Evolutionary conservation across 2,329 filamentous ascomycete genomes (phyloP), one percentile per base, ranked within the genome.

Genomic region (Cladosporium sphaerospermum): DNA sequence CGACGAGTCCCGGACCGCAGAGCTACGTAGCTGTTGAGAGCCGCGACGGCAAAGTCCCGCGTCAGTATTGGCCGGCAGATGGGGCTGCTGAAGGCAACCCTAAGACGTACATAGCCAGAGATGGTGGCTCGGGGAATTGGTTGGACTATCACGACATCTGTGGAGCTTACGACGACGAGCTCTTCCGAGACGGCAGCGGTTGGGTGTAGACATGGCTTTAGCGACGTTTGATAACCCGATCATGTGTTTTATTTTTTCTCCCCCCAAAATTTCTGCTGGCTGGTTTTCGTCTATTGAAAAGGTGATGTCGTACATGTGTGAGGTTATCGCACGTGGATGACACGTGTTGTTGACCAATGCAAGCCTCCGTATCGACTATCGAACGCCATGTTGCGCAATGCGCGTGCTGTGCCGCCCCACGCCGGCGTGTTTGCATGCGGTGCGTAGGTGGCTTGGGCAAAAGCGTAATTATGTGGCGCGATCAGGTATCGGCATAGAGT

Each of bases 131-230:
- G 68, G 31, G 67, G 62, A 13, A 65, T 66, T 78, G 75, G 74
- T 56, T 76, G 36, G 62, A 64, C 2, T 74, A 74, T 56, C 65
- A 66, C 7, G 71, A 75, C 14, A 64, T 77, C 3, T 78, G 75
- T 56, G 62, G 65, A 23, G 68, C 67, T 1, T 71, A 67, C 53
- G 71, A 75, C 48, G 67, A 71, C 7, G 69, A 71, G 43, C 57
- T 78, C 2, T 78, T 78, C 59, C 61, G 69, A 23, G 75, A 78
- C 58, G 70, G 70, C n/a, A 33, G 19, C 23, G 46, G 46, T 31
- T 42, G 28, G 46, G 11, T 37, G 36, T 37, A 18, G 16, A 18
- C 16, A 18, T 18, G 16, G 16, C 19, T 31, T 16, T 39, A 47
- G 45, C 18, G 16, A 3, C 31, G 16, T 45, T 13, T 13, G 33